These are phyloP conservation scores for Sarocladium kiliense DNA, from an alignment of 2,329 filamentous ascomycete genomes.

Conservation along the genomic window DNA sequence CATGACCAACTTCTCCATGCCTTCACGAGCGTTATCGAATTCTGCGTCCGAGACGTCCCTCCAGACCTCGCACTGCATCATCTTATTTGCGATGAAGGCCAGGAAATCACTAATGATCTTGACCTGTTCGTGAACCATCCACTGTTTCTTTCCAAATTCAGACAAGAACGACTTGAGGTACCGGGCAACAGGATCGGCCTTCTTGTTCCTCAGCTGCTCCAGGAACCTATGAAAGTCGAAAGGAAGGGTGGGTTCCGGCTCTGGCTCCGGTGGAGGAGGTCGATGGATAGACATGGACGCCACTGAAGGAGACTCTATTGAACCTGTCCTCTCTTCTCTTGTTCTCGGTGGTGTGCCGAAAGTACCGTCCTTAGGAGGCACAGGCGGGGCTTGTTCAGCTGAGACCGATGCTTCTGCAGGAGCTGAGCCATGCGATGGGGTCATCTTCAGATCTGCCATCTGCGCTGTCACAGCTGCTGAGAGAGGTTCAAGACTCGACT, in stretches of 20 bases:
- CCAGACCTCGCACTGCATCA: constrained; percentile 97
- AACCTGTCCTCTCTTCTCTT: constrained; percentile 31
- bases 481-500: constrained; percentile 77
- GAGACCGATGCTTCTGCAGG: constrained; percentile 26
- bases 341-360: constrained; percentile 30
- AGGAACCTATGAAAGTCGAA: constrained; percentile 98
- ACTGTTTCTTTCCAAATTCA: constrained; percentile 96
- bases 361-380: constrained; percentile 56
- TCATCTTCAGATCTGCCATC: constrained; percentile 34
- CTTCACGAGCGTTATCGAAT: constrained; percentile 96
- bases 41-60: constrained; percentile 91
- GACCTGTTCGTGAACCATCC: constrained; percentile 99
- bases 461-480: constrained; percentile 45
- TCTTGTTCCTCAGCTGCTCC: constrained; percentile 91
- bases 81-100: constrained; percentile 95
- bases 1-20: constrained; percentile 99
- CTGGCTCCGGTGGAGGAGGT: constrained; percentile 66
- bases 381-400: constrained; percentile 49
- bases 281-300: constrained; percentile 49
- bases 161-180: constrained; percentile 91
- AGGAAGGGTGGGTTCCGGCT: constrained; percentile 77
- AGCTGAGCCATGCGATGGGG: constrained; percentile 30
- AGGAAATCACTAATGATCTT: constrained; percentile 98
- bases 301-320: constrained; percentile 34
- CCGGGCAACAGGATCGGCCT: constrained; percentile 94